Evolutionary conservation across 2,329 filamentous ascomycete genomes (phyloP).

Genomic region (Botryotinia globosa): DNA sequence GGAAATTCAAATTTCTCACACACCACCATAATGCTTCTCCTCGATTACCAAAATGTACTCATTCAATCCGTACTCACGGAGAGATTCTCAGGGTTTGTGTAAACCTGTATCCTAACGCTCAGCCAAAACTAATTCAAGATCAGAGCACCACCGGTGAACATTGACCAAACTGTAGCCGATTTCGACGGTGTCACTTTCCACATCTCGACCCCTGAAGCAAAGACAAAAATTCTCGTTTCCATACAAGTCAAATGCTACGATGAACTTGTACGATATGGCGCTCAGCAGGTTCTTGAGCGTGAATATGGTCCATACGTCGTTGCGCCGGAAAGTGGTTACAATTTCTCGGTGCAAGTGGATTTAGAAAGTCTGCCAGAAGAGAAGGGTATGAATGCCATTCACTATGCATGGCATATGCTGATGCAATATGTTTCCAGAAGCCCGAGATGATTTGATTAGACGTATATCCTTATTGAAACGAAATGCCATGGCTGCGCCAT

Average conservation of each 20-base stretch:
- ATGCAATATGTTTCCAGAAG: conserved; percentile 50
- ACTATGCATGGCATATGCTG: conserved; percentile 15
- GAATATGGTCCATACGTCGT: conserved; percentile 95
- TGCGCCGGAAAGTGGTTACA: conserved; percentile 82
- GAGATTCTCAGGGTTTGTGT: conserved; percentile 59
- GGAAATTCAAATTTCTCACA: neutral
- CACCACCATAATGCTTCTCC: conserved; percentile 69
- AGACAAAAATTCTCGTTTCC: conserved; percentile 91
- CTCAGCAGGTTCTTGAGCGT: conserved; percentile 83
- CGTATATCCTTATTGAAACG: conserved; percentile 91
- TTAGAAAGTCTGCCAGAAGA: conserved; percentile 80
- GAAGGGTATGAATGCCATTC: conserved; percentile 53
- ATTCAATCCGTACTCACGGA: conserved; percentile 96
- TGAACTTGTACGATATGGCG: conserved; percentile 90
- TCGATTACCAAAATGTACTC: conserved; percentile 98
- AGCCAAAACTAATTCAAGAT: conserved; percentile 31
- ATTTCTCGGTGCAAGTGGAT: conserved; percentile 92
- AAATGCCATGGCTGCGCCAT: conserved; percentile 97
- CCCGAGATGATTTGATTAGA: conserved; percentile 78
- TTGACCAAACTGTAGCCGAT: conserved; percentile 98
- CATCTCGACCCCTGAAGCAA: conserved; percentile 91
- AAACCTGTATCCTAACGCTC: neutral
- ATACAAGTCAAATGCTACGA: conserved; percentile 92
- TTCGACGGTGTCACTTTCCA: conserved; percentile 99
- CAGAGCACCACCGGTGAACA: conserved; percentile 80